These are phyloP conservation scores for Plenodomus tracheiphilus DNA, from an alignment of 2,329 filamentous ascomycete genomes.

Conservation along the genomic window DNA sequence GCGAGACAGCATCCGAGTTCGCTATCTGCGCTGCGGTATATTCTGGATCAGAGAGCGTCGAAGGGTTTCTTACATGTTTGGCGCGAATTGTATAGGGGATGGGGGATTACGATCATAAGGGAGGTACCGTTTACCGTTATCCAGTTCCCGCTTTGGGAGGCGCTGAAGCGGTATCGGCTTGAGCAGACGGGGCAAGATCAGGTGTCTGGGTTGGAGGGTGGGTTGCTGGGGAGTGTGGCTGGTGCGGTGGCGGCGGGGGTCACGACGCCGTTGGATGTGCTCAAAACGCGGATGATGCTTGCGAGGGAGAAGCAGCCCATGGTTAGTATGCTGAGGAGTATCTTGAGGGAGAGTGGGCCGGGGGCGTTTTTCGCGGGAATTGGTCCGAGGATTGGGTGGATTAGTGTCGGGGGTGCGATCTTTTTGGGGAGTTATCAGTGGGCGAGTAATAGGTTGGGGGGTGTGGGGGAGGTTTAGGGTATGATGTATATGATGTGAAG, in stretches of 20 bases:
- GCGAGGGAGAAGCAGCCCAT: conserved; percentile 68
- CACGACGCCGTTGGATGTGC: conserved; percentile 91
- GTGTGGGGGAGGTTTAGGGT: conserved; percentile 28
- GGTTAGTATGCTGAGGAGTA: conserved; percentile 62
- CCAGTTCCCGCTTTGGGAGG: conserved; percentile 97
- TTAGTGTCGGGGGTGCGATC: conserved; percentile 89
- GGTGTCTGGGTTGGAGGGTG: conserved; percentile 76
- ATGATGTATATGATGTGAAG: not conserved
- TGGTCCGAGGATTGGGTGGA: conserved; percentile 89
- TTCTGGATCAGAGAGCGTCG: conserved; percentile 53
- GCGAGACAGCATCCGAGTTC: conserved; percentile 78
- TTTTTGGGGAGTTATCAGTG: conserved; percentile 94
- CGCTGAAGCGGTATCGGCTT: conserved; percentile 74
- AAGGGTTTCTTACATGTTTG: conserved; percentile 63
- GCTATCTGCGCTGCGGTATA: conserved; percentile 68
- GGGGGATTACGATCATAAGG: conserved; percentile 87
- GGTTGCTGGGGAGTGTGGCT: conserved; percentile 78
- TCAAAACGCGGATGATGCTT: conserved; percentile 97
- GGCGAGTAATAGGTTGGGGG: conserved; percentile 73
- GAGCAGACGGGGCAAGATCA: conserved; percentile 49
- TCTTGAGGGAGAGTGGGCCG: conserved; percentile 66
- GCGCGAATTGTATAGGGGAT: conserved; percentile 87
- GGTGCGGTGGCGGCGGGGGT: conserved; percentile 84
- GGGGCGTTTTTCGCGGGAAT: conserved; percentile 74
- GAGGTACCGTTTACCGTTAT: conserved; percentile 98